phyloP scores from a whole-genome alignment of 2,329 filamentous ascomycete genomes.

The Chaetomium strumarium region DNA sequence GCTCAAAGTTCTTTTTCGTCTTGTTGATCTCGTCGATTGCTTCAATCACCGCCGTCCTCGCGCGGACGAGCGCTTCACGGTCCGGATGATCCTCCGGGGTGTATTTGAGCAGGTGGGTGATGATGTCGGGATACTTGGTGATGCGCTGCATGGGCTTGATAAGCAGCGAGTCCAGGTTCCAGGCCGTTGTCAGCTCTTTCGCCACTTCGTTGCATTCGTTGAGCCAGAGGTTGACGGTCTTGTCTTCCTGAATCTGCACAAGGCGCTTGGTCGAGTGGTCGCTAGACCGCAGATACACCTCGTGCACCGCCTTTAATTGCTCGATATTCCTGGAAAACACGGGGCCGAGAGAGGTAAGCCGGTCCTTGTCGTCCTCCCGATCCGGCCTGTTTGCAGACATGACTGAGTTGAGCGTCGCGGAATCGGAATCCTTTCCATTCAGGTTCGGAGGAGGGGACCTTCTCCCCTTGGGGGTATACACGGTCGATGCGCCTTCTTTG shows the following conservation, averaged over 20 bases:
- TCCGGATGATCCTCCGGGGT: constrained; percentile 84
- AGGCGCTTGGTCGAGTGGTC: constrained; percentile 56
- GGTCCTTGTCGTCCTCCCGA: constrained; percentile 47
- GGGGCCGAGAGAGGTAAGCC: constrained; percentile 46
- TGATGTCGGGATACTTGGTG: constrained; percentile 84
- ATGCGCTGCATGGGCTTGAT: constrained; percentile 96
- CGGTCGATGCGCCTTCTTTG: constrained; percentile 70
- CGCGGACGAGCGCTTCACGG: constrained; percentile 53
- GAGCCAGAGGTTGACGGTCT: constrained; percentile 73
- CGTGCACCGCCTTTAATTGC: constrained; percentile 55
- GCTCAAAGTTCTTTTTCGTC: constrained; percentile 88
- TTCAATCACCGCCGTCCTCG: constrained; percentile 50
- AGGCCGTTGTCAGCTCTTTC: constrained; percentile 85
- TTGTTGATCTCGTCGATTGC: constrained; percentile 87
- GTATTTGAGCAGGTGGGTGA: constrained; percentile 71
- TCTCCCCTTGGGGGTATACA: constrained; percentile 63
- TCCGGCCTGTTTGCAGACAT: constrained; percentile 35
- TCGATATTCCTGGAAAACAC: constrained; percentile 53
- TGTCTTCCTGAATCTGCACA: constrained; percentile 57
- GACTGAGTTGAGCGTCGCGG: constrained; percentile 30
- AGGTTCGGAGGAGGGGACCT: constrained; percentile 39
- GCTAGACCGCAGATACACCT: constrained; percentile 57
- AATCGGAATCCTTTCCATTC: constrained; percentile 29
- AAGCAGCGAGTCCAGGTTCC: constrained; percentile 91
- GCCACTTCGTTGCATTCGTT: constrained; percentile 89